Evolutionary conservation across 1,139 yeast species (phyloP), one percentile per base, ranked within the genome.

Genomic region (Yamadazyma sp.): DNA sequence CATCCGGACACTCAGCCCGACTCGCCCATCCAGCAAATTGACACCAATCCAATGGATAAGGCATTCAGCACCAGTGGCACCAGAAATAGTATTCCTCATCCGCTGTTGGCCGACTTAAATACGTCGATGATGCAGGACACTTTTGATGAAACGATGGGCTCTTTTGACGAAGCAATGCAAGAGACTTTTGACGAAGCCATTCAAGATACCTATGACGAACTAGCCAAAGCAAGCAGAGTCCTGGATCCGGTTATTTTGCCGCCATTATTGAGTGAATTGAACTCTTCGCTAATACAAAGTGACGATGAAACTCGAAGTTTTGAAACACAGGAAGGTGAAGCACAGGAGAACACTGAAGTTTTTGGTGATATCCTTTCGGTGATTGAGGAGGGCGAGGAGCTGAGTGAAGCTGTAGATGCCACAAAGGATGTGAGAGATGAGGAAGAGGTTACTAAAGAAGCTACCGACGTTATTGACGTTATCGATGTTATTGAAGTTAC

Each of bases 231-330:
- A 15, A 27, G 29, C 12, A 15, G 18, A 4, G 15, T 27, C n/a
- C 20, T 20, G 9, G 27, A 13, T 31, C n/a, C 27, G 20, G 12
- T n/a, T 15, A 31, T 31, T 14, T 13, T 15, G 4, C 33, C 31
- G 2, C 41, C 41, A 11, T 21, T 12, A 12, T 27, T 39, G 18
- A 31, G 26, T 10, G 34, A 33, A 5, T 26, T 37, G 17, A 34
- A 41, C 24, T 31, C 43, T 11, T 38, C 43, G 8, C 28, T 37
- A 33, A 29, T 27, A 2, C n/a, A n/a, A n/a, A n/a, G n/a, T n/a
- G n/a, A n/a, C n/a, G n/a, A n/a, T n/a, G n/a, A n/a, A n/a, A n/a
- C n/a, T n/a, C n/a, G n/a, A n/a, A n/a, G 22, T 20, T 20, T 20
- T 9, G 22, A n/a, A 24, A n/a, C n/a, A n/a, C n/a, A n/a, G n/a